Conservation (phyloP, 2,329 filamentous ascomycete genomes). For the Tolypocladium inflatum region DNA sequence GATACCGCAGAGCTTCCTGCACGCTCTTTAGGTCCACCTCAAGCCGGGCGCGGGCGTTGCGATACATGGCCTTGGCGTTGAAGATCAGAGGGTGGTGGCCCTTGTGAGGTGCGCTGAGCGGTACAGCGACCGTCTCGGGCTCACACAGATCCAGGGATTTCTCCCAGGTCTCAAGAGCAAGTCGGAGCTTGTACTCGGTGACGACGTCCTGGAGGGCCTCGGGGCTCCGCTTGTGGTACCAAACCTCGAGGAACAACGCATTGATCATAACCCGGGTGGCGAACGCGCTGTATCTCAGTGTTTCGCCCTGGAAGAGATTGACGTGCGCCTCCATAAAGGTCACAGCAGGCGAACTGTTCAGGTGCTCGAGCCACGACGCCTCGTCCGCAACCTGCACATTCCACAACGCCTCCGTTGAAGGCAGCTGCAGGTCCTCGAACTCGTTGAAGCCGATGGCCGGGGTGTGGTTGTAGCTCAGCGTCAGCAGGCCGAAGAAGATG, state of each 20-base stretch:
- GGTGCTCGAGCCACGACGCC: constrained; percentile 70
- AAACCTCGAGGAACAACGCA: constrained; percentile 93
- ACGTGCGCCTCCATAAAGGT: constrained; percentile 93
- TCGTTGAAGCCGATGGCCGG: constrained; percentile 98
- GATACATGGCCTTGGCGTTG: constrained; percentile 95
- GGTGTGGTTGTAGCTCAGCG: constrained; percentile 94
- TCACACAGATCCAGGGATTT: constrained; percentile 90
- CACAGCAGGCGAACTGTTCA: constrained; percentile 60
- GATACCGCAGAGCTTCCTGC: constrained; percentile 92
- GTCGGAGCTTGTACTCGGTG: constrained; percentile 92
- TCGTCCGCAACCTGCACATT: constrained; percentile 75
- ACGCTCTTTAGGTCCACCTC: constrained; percentile 94
- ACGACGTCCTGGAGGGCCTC: constrained; percentile 95
- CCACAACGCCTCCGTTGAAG: constrained; percentile 91
- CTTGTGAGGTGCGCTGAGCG: constrained; percentile 88
- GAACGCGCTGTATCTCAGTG: constrained; percentile 87
- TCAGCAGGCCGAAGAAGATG: constrained; percentile 95
- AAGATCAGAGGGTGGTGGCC: constrained; percentile 95
- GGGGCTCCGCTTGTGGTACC: constrained; percentile 98
- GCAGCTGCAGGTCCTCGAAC: constrained; percentile 85
- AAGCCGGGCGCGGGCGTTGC: constrained; percentile 83
- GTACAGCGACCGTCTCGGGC: constrained; percentile 78
- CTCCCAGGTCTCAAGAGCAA: constrained; percentile 98
- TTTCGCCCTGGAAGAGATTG: constrained; percentile 89
- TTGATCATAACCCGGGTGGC: constrained; percentile 98